Conservation (phyloP, 257 asterid genomes). For the Solanum piurae region DNA sequence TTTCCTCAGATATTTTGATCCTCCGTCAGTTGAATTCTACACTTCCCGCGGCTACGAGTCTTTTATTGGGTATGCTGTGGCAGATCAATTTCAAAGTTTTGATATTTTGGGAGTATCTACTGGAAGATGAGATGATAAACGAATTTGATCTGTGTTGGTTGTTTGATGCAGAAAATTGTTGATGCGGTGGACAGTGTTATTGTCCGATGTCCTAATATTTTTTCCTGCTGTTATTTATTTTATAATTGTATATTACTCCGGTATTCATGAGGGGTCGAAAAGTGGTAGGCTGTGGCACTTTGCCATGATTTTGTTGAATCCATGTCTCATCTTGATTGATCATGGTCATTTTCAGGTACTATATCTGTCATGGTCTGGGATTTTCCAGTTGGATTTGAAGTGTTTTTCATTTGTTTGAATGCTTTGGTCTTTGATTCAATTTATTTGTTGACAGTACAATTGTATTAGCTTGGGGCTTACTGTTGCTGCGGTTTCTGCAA, state of each 20-base stretch:
- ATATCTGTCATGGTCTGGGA: not conserved
- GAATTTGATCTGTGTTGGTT: conserved; percentile 8
- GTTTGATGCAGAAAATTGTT: conserved; percentile 77
- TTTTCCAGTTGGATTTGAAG: not conserved
- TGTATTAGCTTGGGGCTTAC: conserved; percentile 92
- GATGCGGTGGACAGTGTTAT: conserved; percentile 98
- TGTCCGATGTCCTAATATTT: conserved; percentile 79
- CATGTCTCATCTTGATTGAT: conserved; percentile 89
- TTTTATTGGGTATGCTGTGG: conserved; percentile 52
- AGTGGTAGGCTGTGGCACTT: conserved; percentile 55
- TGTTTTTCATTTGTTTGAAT: not conserved
- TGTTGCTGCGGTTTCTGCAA: conserved; percentile 76
- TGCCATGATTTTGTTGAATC: conserved; percentile 72
- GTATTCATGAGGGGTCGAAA: conserved; percentile 23
- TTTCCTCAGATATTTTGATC: conserved; percentile 52
- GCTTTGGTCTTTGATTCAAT: not conserved
- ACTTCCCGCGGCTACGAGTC: conserved; percentile 83
- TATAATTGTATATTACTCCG: conserved; percentile 36
- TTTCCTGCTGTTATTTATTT: conserved; percentile 89
- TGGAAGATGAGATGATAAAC: not conserved
- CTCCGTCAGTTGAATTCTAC: conserved; percentile 50
- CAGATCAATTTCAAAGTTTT: not conserved
- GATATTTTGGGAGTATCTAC: not conserved
- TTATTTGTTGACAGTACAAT: conserved; percentile 51
- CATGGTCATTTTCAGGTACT: conserved; percentile 95